Base-by-base conservation (phyloP, 1,139 yeast species). In the Nakaseomyces uthaithaninus region DNA sequence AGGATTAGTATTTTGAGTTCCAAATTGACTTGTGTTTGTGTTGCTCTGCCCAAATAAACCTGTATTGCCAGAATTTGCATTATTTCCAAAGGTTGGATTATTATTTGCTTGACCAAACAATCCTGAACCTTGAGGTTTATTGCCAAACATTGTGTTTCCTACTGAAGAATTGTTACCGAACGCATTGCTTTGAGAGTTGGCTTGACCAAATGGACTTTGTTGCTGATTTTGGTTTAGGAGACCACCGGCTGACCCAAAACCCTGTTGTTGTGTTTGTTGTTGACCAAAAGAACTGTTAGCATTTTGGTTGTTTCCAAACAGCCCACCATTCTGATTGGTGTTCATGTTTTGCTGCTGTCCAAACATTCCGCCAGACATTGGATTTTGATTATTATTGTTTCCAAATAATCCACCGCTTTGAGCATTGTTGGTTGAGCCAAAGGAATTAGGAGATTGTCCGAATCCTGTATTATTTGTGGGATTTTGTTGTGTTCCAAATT, bases 301-400 rank as follows among this genome's bases (percentile, higher is more conserved):
- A n/a, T n/a, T n/a, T n/a, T n/a, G n/a, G 8, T 8, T 22, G 25
- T 11, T 22, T 8, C 62, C 62, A 44, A 58, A 59, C 25, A 45
- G 42, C n/a, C 55, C 63, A 38, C 43, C 52, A 25, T 47, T 27
- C 37, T 39, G 9, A n/a, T 39, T 40, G 31, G 37, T 42, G 8
- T 42, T 31, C 15, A 42, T 42, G 20, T 45, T 19, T 18, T 27
- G 25, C 18, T 27, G 39, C 23, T 37, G 39, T 14, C 39, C 35
- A 28, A 37, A 37, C 23, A 20, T 39, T 3, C 42, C 40, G 16
- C 52, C 42, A 8, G 53, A 41, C 27, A 53, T 36, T 11, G 24
- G n/a, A 26, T 5, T 11, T 19, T 36, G 38, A 19, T 18, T 19
- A 18, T 26, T 19, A 19, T 18, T 19, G 12, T 26, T 19, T 6